Evolutionary conservation across 139 green algal species (phyloP), one percentile per base, ranked within the genome.

Genomic region (Chara braunii): DNA sequence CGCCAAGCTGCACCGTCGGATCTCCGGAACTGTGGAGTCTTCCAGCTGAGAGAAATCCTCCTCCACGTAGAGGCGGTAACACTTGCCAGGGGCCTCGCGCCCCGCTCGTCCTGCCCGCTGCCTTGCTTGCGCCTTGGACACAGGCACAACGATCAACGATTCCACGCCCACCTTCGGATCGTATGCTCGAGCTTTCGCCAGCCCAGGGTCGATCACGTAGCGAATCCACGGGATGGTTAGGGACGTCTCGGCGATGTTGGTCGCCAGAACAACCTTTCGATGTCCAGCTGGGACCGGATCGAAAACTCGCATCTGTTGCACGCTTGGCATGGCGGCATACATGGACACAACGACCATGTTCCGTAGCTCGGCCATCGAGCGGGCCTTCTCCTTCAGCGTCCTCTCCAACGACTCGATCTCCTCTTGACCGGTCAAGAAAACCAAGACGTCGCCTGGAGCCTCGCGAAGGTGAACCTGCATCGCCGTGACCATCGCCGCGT

Each of bases 171-270:
- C 89, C 40, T 85, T 78, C 5, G 92, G 86, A 75, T 93, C 95
- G 82, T 94, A 97, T 11, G 37, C 48, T 9, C 65, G 68, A 59
- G 58, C 71, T 43, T 84, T 81, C 18, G 78, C 68, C 30, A 77
- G 30, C 2, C 78, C 78, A 12, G 76, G 48, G 56, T 83, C 76
- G 11, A 83, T 55, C 36, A 83, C 72, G 43, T 75, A 83, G 37
- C 70, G 70, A 0, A 81, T 48, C 2, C 89, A 87, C 32, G 92
- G 92, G 37, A 98, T 95, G 57, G 92, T 98, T 29, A 98, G 80
- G 0, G 89, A 96, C 0, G 92, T 97, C 73, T 98, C 92, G 2
- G 91, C 92, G 43, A 98, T 89, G 62, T 97, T 98, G 33, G 92
- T 98, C 0, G 92, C 87, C 9, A 97, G 85, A 1, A 98, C 74